These are phyloP conservation scores for Cyclotella atomus DNA, from an alignment of 108 stramenopile genomes.

Conservation along the genomic window DNA sequence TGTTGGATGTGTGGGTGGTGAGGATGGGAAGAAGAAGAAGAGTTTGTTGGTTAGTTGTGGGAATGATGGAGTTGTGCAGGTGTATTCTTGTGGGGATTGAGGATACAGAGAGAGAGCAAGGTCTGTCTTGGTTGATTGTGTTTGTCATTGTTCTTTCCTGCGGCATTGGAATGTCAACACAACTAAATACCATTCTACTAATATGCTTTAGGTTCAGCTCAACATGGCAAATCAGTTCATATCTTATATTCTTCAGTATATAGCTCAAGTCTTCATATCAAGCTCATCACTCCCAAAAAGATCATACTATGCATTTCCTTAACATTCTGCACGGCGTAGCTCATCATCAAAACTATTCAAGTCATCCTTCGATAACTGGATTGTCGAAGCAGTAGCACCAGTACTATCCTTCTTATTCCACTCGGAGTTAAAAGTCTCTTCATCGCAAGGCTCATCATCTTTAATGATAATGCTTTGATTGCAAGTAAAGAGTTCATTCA, in stretches of 20 bases:
- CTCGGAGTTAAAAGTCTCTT: not conserved
- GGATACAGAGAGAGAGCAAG: too few relatives aligned
- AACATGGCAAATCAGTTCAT: not conserved
- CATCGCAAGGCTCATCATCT: not conserved
- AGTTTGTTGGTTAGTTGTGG: conserved; percentile 40
- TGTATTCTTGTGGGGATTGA: conserved; percentile 46
- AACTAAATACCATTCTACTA: not conserved
- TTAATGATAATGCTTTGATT: not conserved
- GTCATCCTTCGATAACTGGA: not conserved
- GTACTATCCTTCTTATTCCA: not conserved
- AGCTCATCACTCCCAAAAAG: not conserved
- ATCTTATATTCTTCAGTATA: too few relatives aligned
- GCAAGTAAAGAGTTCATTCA: not conserved
- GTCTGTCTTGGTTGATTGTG: too few relatives aligned
- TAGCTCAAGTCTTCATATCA: not conserved
- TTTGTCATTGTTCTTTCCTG: not conserved
- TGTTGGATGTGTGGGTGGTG: conserved; percentile 26
- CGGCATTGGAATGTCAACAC: not conserved
- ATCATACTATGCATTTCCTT: too few relatives aligned
- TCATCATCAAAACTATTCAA: conserved; percentile 3
- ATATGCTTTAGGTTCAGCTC: not conserved
- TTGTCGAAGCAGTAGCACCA: not conserved
- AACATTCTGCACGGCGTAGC: conserved; percentile 3
- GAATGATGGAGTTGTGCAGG: conserved; percentile 43
- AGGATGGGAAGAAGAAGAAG: conserved; percentile 2